Base-by-base conservation (phyloP, 2,329 filamentous ascomycete species). In the Claviceps africana region DNA sequence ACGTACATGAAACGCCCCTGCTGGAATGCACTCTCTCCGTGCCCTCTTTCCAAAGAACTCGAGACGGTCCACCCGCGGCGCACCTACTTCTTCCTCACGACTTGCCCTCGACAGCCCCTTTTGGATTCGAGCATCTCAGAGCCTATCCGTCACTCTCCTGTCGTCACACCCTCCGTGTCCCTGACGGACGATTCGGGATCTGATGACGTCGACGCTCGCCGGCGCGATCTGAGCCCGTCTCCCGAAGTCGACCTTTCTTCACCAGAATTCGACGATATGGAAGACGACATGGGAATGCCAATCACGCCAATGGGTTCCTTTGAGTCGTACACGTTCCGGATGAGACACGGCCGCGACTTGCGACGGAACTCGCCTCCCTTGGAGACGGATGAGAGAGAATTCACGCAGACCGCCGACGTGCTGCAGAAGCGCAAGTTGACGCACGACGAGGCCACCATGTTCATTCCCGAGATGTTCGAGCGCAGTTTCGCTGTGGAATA, bases 1-100 rank as follows among this genome's bases (percentile, higher is more conserved):
- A 81, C 86, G 35, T 98, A 94, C 70, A 77, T 96, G 63, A 94
- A 95, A 72, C 87, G 93, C 59, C 71, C 86, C 51, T 86, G 79
- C 58, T 88, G 86, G 90, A 86, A 81, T 30, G 81, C 85, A 8
- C 71, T 83, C 50, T 76, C 84, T 49, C 88, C 86, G 51, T 97
- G 93, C 68, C 91, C 93, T 3, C 72, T 97, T 52, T 88, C 87
- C 50, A 97, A 97, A 71, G 88, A 95, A 69, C 80, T 96, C 51
- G 88, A 96, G 65, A 83, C 86, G 42, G 85, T 91, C 43, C 91
- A 97, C 65, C 93, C 93, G 21, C 86, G 91, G 64, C 88, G 93
- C 68, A 90, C 94, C 47, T 97, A 95, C 74, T 97, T 94, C 71
- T 97, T 90, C 71, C 79, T 98, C 55, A 95, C 88, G 40, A 95